phyloP scores from a whole-genome alignment of 1,139 yeast genomes.

The Suhomyces terraborum region DNA sequence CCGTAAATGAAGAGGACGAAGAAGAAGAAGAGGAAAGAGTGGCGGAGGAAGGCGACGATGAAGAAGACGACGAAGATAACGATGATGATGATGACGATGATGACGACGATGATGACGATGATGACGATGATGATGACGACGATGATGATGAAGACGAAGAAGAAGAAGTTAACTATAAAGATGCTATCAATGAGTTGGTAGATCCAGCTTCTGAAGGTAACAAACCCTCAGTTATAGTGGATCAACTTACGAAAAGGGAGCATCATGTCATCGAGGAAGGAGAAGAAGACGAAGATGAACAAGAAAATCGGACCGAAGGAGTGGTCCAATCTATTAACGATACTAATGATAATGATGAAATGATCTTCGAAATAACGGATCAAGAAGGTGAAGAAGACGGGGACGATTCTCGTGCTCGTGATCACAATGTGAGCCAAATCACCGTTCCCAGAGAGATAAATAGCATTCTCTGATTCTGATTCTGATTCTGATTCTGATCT shows the following conservation, averaged over 20 bases:
- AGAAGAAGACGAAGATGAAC: slow-evolving; percentile 13
- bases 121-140: slow-evolving; percentile 34
- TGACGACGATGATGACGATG: slow-evolving; percentile 40
- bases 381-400: slow-evolving; percentile 15
- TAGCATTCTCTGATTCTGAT: slow-evolving; percentile 9
- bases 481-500: neutral
- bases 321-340: slow-evolving; percentile 9
- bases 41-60: slow-evolving; percentile 36
- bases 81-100: slow-evolving; percentile 43
- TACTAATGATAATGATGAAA: slow-evolving; percentile 29
- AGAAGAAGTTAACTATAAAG: neutral
- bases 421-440: slow-evolving; percentile 7
- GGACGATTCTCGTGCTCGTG: slow-evolving; percentile 1
- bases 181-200: slow-evolving; percentile 16
- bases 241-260: slow-evolving; percentile 5
- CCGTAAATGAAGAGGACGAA: slow-evolving; percentile 28
- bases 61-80: slow-evolving; percentile 36
- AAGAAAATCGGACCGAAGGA: slow-evolving; percentile 2
- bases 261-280: slow-evolving; percentile 14
- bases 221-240: neutral
- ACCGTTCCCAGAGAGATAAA: slow-evolving; percentile 11
- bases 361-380: slow-evolving; percentile 40
- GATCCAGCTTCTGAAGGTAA: no score
- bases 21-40: slow-evolving; percentile 27
- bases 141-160: slow-evolving; percentile 32